Evolutionary conservation across 2,329 filamentous ascomycete genomes (phyloP).

Genomic region (Botrytis aclada): DNA sequence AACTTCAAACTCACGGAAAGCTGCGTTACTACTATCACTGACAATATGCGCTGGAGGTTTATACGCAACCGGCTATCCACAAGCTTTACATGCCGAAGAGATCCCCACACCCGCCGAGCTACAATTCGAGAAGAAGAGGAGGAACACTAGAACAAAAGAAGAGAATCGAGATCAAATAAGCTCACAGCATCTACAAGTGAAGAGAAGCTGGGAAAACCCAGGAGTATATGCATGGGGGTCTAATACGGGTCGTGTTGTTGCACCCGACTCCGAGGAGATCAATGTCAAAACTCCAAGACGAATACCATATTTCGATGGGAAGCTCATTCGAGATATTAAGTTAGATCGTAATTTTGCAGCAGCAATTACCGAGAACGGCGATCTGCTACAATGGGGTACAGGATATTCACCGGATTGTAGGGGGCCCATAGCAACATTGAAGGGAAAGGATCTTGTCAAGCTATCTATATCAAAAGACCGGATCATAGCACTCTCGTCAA

Average conservation of each 20-base stretch:
- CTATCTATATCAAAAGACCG: conserved; percentile 78
- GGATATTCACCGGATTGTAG: conserved; percentile 65
- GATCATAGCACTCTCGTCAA: conserved; percentile 72
- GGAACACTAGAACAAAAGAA: conserved; percentile 59
- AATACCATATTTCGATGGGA: conserved; percentile 78
- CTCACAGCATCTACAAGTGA: conserved; percentile 84
- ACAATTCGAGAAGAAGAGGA: conserved; percentile 65
- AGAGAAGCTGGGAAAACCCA: conserved; percentile 75
- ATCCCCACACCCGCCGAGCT: conserved; percentile 48
- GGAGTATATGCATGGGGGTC: conserved; percentile 94
- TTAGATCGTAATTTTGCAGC: conserved; percentile 78
- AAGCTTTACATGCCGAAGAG: conserved; percentile 32
- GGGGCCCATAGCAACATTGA: conserved; percentile 68
- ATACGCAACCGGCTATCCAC: conserved; percentile 31
- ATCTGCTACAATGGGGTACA: conserved; percentile 87
- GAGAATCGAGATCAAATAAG: conserved; percentile 74
- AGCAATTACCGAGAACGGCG: conserved; percentile 82
- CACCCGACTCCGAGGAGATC: conserved; percentile 73
- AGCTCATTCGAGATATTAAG: conserved; percentile 83
- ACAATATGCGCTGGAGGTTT: conserved; percentile 30
- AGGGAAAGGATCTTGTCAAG: conserved; percentile 75
- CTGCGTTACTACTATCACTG: conserved; percentile 28
- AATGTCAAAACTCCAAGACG: conserved; percentile 77
- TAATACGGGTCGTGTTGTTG: conserved; percentile 80
- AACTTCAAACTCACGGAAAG: conserved; percentile 17